phyloP scores from a whole-genome alignment of 2,329 filamentous ascomycete species.

The Colletotrichum theobromicola region DNA sequence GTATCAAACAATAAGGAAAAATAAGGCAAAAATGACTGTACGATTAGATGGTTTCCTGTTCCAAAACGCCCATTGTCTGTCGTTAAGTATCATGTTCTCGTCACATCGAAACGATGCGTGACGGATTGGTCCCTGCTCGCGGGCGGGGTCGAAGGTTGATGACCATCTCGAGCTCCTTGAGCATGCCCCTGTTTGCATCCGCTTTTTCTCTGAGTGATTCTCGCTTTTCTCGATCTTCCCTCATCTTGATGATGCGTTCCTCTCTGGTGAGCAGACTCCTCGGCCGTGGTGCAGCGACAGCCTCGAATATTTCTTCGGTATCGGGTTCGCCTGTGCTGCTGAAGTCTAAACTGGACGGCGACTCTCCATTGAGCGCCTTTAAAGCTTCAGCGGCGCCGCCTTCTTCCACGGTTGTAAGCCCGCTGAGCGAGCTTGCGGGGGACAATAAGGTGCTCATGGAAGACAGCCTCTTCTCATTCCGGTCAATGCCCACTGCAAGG shows the following conservation, averaged over 20 bases:
- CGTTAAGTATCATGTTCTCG: constrained; percentile 24
- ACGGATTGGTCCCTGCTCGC: constrained; percentile 39
- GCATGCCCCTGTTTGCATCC: constrained; percentile 87
- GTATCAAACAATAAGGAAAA: background rate
- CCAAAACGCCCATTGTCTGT: constrained; percentile 13
- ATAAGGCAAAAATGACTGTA: constrained; percentile 16
- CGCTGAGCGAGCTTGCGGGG: constrained; percentile 68
- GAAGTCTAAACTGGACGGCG: constrained; percentile 52
- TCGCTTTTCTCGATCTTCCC: constrained; percentile 81
- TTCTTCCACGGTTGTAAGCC: constrained; percentile 68
- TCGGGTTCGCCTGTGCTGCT: constrained; percentile 65
- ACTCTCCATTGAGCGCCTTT: constrained; percentile 79
- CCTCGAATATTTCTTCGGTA: constrained; percentile 87
- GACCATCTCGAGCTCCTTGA: constrained; percentile 90
- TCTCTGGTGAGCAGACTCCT: constrained; percentile 79
- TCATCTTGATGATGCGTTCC: constrained; percentile 86
- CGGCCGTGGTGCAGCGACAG: constrained; percentile 75
- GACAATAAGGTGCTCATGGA: constrained; percentile 66
- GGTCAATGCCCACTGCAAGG: constrained; percentile 80
- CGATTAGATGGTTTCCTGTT: constrained; percentile 7
- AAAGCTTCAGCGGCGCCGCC: constrained; percentile 42
- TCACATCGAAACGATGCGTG: constrained; percentile 51
- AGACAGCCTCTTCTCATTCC: constrained; percentile 74
- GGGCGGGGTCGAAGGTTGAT: constrained; percentile 63
- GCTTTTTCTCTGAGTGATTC: constrained; percentile 74